Evolutionary conservation across 1,284 basidiomycete species (phyloP).

Genomic region (Macrocystidia cucumis): DNA sequence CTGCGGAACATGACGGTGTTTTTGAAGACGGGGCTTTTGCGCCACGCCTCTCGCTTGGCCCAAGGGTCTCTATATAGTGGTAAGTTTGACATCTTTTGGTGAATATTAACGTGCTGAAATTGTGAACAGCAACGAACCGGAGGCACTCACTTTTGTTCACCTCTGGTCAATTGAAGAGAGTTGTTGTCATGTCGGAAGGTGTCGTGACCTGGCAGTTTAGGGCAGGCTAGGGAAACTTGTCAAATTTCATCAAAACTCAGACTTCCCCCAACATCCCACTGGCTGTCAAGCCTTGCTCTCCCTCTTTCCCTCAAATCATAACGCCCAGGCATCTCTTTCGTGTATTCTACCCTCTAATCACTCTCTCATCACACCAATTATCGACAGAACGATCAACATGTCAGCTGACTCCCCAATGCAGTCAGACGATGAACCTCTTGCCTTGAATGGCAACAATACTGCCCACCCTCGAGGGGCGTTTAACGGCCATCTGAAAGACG

Average conservation of each 20-base stretch:
- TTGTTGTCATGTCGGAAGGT: constrained; percentile 11
- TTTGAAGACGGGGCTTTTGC: constrained; percentile 82
- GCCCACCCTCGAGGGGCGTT: constrained; percentile 33
- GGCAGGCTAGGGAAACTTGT: constrained; percentile 51
- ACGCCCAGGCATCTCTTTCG: constrained; percentile 6
- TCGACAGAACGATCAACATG: no score
- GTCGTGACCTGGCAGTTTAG: constrained; percentile 39
- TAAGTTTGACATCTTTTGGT: constrained; percentile 42
- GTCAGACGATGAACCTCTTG: constrained; percentile 67
- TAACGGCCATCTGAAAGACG: constrained; percentile 32
- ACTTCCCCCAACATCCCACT: constrained; percentile 14
- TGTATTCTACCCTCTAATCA: constrained; percentile 5
- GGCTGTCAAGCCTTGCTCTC: constrained; percentile 14
- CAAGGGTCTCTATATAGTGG: constrained; percentile 88
- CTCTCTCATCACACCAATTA: constrained; percentile 1
- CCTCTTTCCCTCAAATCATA: constrained; percentile 13
- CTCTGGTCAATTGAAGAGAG: constrained; percentile 5
- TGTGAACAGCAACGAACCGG: constrained; percentile 1
- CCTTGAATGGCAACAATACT: constrained; percentile 29
- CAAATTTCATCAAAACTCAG: constrained; percentile 30
- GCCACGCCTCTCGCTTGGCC: constrained; percentile 92
- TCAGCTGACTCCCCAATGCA: constrained; percentile 39
- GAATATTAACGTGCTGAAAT: constrained; percentile 4
- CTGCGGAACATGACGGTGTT: constrained; percentile 81
- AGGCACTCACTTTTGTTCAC: constrained; percentile 9